Evolutionary conservation across 805 yeast genomes (phyloP), one percentile per base, ranked within the genome.

Genomic region (Sugiyamaella marilandica): DNA sequence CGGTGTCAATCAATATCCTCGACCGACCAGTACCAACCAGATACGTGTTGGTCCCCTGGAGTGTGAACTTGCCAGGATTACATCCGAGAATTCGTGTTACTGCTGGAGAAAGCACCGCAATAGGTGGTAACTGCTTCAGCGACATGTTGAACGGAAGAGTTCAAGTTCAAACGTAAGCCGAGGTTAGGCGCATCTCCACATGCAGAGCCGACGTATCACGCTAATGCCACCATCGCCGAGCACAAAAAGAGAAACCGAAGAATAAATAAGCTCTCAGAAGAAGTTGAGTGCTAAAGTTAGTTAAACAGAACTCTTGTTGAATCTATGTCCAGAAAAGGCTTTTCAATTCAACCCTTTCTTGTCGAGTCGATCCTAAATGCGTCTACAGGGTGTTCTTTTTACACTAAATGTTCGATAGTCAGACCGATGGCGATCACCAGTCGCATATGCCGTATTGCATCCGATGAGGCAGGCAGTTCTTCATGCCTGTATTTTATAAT

Each of bases 11-110:
- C 31, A 70, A 63, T 16, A 70, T 47, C 34, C 72, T 59, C 16
- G 57, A 52, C 10, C 44, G 47, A 14, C 73, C 73, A 11, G 55
- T 39, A 18, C 74, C 74, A 7, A 70, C 56, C 10, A 70, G 61
- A 57, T 70, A 70, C 2, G 74, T 70, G 58, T 70, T 70, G 9
- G 74, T 70, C 26, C 74, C 74, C 50, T 70, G 73, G 13, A 70
- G 63, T 2, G 72, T 66, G 56, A 67, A 70, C 49, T 61, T 59
- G 24, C 72, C 66, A 4, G 74, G 70, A 51, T 70, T 70, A 50
- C 60, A 60, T 29, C 72, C 74, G 37, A 70, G 60, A 13, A 70
- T 48, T 5, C 74, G 62, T 13, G 68, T 62, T 36, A 70, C 68
- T 19, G 48, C 55, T 13, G 71, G 70, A 44, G 70, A 59, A 11